Evolutionary conservation across 495 filamentous ascomycete genomes (phyloP).

Genomic region (Articulospora tetracladia): DNA sequence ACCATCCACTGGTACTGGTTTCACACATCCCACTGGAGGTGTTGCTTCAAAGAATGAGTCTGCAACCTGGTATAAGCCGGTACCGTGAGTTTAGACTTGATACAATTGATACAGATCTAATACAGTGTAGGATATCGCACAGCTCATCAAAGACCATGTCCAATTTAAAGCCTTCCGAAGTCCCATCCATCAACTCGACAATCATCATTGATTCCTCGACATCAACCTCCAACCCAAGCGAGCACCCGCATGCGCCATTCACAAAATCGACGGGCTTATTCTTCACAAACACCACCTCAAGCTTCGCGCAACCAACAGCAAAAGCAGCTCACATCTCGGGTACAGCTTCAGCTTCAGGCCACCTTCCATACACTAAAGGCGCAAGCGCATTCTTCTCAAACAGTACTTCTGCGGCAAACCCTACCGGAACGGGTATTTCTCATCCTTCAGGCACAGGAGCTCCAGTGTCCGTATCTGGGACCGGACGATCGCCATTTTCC

Average conservation of each 20-base stretch:
- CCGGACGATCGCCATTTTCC: not conserved
- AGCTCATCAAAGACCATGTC: not conserved
- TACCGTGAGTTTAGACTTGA: not conserved
- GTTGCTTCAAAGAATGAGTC: not conserved
- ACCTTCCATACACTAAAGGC: not conserved
- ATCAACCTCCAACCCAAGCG: not conserved
- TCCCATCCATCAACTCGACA: not conserved
- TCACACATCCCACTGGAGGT: not conserved
- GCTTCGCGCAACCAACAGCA: not conserved
- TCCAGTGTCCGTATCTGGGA: too few species aligned
- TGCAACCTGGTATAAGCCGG: not conserved
- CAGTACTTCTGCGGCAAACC: not conserved
- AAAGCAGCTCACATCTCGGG: not conserved
- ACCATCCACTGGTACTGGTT: not conserved
- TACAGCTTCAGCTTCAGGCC: not conserved
- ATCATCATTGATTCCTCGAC: not conserved
- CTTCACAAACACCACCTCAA: not conserved
- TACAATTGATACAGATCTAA: not conserved
- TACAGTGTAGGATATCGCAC: not conserved
- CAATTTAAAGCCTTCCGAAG: not conserved
- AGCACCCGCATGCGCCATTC: not conserved
- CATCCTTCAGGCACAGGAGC: not conserved
- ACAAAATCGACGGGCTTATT: not conserved
- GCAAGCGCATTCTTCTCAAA: not conserved
- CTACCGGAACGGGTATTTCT: not conserved